Percentiles rank a stretch among this genome's conserved stretches.
Evolutionary conservation across 2,329 filamentous ascomycete genomes (phyloP).

Genomic region (Penicillium sp.): DNA sequence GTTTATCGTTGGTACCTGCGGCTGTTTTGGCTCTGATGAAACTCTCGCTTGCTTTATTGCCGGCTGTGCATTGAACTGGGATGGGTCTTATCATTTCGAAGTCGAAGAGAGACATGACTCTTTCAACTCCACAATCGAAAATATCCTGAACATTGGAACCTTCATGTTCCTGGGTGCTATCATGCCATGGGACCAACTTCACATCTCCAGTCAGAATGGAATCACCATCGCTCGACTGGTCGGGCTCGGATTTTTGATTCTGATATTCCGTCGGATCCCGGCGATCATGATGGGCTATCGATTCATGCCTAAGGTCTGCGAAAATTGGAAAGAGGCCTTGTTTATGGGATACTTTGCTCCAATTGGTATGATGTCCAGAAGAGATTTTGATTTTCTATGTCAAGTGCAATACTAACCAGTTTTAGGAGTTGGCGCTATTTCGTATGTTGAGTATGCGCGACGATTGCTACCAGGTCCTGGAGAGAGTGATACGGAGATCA

Average conservation of each 20-base stretch:
- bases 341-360: conserved; percentile 60
- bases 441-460: conserved; percentile 49
- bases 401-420: background rate
- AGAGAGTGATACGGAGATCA: conserved; percentile 43
- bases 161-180: conserved; percentile 61
- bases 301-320: conserved; percentile 54
- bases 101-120: conserved; percentile 59
- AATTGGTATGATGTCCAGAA: conserved; percentile 33
- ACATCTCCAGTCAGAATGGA: conserved; percentile 54
- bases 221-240: conserved; percentile 54
- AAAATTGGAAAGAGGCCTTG: conserved; percentile 58
- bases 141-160: conserved; percentile 60
- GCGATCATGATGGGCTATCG: conserved; percentile 56
- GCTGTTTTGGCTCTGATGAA: conserved; percentile 59
- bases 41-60: conserved; percentile 62
- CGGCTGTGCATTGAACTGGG: conserved; percentile 62
- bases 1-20: conserved; percentile 59
- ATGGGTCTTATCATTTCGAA: conserved; percentile 59
- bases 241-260: conserved; percentile 53
- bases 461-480: conserved; percentile 46
- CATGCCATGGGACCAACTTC: conserved; percentile 58
- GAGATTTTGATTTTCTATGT: background rate
- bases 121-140: conserved; percentile 60
- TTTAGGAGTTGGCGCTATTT: conserved; percentile 45
- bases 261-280: conserved; percentile 59